Evolutionary conservation across 805 yeast species (phyloP).

Genomic region (Diddensiella santjacobensis): DNA sequence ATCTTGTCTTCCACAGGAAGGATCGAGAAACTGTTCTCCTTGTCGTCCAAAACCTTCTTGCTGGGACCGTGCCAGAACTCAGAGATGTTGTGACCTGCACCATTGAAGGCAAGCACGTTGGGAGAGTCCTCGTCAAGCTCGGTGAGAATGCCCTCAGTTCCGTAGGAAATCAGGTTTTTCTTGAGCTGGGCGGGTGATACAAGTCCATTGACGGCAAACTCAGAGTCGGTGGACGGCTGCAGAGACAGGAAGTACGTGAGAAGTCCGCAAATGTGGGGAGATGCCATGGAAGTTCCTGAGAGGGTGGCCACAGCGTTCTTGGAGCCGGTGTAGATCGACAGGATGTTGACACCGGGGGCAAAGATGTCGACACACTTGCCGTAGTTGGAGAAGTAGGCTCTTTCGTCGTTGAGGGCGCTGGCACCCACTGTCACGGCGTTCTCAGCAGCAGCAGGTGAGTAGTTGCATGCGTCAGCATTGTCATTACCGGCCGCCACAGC

Average conservation of each 20-base stretch:
- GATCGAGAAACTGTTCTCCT: constrained; percentile 22
- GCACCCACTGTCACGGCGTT: constrained; percentile 52
- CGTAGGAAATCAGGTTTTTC: constrained; percentile 48
- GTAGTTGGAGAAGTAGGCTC: constrained; percentile 52
- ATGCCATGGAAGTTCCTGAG: constrained; percentile 64
- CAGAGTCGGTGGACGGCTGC: constrained; percentile 50
- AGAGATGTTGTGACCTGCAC: constrained; percentile 53
- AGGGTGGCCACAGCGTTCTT: constrained; percentile 47
- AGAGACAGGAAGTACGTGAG: constrained; percentile 54
- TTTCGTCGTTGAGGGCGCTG: constrained; percentile 41
- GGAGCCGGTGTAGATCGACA: constrained; percentile 54
- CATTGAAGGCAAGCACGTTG: constrained; percentile 57
- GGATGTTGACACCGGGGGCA: constrained; percentile 55
- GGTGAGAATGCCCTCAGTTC: constrained; percentile 45
- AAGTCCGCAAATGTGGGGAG: constrained; percentile 57
- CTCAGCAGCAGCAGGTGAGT: constrained; percentile 59
- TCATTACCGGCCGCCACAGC: constrained; percentile 66
- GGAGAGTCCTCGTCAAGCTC: constrained; percentile 51
- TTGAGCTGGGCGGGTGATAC: constrained; percentile 53
- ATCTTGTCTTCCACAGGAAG: constrained; percentile 21
- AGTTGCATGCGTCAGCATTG: constrained; percentile 54
- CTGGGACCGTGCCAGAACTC: constrained; percentile 42
- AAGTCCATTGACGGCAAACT: constrained; percentile 42
- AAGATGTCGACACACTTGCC: constrained; percentile 52
- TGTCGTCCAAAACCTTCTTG: constrained; percentile 17